These are phyloP conservation scores for Sinapis alba DNA, from an alignment of 441 rosid species.

Conservation along the genomic window DNA sequence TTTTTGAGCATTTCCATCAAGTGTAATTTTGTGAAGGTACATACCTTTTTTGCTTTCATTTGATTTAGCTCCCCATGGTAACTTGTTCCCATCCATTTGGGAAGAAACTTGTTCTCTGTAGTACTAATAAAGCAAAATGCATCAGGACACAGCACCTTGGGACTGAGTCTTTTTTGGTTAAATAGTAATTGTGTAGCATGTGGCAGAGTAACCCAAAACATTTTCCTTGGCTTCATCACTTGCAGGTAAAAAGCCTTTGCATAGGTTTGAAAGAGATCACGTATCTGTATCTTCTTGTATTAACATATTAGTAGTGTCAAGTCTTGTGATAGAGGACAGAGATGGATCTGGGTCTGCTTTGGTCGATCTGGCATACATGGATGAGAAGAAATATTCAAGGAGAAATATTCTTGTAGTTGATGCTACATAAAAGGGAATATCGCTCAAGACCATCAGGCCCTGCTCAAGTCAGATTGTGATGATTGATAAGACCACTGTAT, in stretches of 20 bases:
- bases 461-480: no score
- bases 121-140: neutral
- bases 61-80: neutral
- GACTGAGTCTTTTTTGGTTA: constrained; percentile 10
- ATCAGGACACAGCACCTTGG: neutral
- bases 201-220: constrained; percentile 64
- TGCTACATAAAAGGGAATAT: no score
- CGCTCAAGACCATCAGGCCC: no score
- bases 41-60: neutral
- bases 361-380: constrained; percentile 99
- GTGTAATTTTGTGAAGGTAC: constrained; percentile 86
- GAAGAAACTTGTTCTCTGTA: constrained; percentile 36
- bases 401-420: no score
- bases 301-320: neutral
- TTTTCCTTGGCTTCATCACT: constrained; percentile 85
- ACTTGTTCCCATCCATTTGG: constrained; percentile 31
- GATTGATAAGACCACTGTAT: no score
- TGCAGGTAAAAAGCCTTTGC: constrained; percentile 64
- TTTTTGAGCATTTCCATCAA: constrained; percentile 88
- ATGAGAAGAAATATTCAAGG: constrained; percentile 91
- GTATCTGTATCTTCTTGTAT: constrained; percentile 14
- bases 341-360: constrained; percentile 83
- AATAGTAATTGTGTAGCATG: constrained; percentile 42
- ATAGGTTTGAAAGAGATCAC: constrained; percentile 33
- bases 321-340: constrained; percentile 74